Evolutionary conservation across 225 moss, liverwort and hornwort genomes (phyloP), one percentile per base, ranked within the genome.

Genomic region (Lunularia cruciata): DNA sequence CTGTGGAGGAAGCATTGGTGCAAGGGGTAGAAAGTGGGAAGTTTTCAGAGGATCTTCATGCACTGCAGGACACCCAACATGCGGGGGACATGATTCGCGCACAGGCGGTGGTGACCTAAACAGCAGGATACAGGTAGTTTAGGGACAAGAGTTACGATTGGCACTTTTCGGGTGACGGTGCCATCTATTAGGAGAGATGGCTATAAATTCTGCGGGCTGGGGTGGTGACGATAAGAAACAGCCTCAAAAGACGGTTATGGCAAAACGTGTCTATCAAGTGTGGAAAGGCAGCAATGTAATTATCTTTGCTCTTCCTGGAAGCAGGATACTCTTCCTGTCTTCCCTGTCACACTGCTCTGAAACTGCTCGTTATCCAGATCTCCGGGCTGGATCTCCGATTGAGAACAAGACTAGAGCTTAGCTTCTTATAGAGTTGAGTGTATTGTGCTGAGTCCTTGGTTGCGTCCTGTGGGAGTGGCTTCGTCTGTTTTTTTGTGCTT

Each of bases 221-320:
- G 60, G 60, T 20, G 77, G 63, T 32, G 74, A 67, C 19, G 81
- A 67, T n/a, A 71, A 72, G 71, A 58, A 69, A 45, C 76, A 74
- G 66, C 43, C 73, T 23, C 77, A 48, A 74, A 71, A 57, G 59
- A 63, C 42, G 1, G 65, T 63, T 3, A 79, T 69, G 81, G 85
- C 85, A 16, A 92, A 88, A 84, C 92, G 95, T 43, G 90, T 95
- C 31, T 95, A 92, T 79, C 81, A 95, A 87, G 88, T 87, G 20
- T 95, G 95, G 95, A 92, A 92, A 82, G 95, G 92, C 58, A 90
- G 88, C 79, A 95, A 95, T 87, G 94, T 94, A 85, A 89, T 85
- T 53, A 15, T 2, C 16, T 38, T 61, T 20, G 34, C 57, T 57
- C 19, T 16, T 14, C 55, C 13, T 55, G 1, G n/a, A n/a, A n/a